phyloP scores from a whole-genome alignment of 176 grass and related monocot genomes.

The Chloris gayana region DNA sequence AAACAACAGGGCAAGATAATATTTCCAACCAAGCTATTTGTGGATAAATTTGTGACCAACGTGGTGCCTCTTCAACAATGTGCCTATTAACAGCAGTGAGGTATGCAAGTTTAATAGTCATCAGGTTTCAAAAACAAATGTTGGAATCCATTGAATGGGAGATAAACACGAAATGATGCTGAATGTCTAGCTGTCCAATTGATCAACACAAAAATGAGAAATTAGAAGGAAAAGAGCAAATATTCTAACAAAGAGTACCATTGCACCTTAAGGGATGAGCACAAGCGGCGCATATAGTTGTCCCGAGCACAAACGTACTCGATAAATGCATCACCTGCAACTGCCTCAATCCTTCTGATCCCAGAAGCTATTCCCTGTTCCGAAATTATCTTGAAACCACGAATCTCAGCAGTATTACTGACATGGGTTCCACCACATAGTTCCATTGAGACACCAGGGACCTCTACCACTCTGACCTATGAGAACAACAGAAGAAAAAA shows the following conservation, averaged over 20 bases:
- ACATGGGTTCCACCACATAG: constrained; percentile 97
- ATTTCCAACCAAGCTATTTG: background rate
- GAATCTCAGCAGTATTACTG: constrained; percentile 82
- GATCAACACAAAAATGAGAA: constrained; percentile 11
- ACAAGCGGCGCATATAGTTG: constrained; percentile 81
- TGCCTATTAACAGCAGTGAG: constrained; percentile 11
- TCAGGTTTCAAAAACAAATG: background rate
- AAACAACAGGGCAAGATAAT: background rate
- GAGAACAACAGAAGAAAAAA: constrained; percentile 19
- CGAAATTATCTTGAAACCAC: constrained; percentile 94
- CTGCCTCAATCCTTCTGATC: constrained; percentile 89
- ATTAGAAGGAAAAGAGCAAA: background rate
- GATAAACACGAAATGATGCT: background rate
- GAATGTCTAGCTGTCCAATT: background rate
- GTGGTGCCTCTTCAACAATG: background rate
- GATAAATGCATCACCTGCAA: constrained; percentile 93
- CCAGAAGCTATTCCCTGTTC: constrained; percentile 98
- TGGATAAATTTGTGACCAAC: background rate
- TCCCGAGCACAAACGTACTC: constrained; percentile 88
- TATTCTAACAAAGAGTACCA: constrained; percentile 12
- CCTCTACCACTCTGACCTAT: constrained; percentile 94
- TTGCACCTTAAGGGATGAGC: constrained; percentile 73
- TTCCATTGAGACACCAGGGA: constrained; percentile 97
- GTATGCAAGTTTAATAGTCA: background rate
- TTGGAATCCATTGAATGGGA: constrained; percentile 12